Percentiles rank a stretch among this genome's conserved stretches.
Conservation (phyloP, 2,329 filamentous ascomycete species). For the Phyllosticta paracitricarpa region DNA sequence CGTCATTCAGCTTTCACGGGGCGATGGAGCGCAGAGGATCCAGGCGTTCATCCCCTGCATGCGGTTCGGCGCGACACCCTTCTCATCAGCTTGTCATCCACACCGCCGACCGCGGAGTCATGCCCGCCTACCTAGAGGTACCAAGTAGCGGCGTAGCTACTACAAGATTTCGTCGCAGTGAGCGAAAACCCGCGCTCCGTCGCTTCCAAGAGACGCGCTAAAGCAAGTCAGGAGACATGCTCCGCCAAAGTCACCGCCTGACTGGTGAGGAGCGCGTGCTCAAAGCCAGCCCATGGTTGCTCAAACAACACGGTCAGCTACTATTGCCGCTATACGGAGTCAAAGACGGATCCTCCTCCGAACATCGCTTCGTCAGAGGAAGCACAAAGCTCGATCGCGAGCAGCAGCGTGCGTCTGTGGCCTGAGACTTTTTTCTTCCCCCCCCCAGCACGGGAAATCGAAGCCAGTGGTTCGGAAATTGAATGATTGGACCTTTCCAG, state of each 20-base stretch:
- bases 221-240: background rate
- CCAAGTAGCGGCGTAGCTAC: background rate
- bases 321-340: background rate
- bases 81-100: background rate
- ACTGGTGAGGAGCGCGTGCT: background rate
- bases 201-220: background rate
- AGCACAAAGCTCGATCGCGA: background rate
- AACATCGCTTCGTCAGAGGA: background rate
- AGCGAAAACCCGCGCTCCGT: background rate
- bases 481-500: background rate
- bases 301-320: background rate
- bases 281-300: background rate
- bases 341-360: background rate
- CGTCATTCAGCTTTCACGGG: background rate
- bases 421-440: background rate
- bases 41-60: background rate
- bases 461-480: background rate
- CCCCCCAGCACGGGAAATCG: background rate
- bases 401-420: background rate
- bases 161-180: background rate
- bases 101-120: background rate
- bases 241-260: background rate
- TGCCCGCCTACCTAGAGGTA: background rate
- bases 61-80: background rate
- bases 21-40: background rate